Evolutionary conservation across 768 basidiomycete species (phyloP).

Genomic region (Gloeopeniophorella convolvens): DNA sequence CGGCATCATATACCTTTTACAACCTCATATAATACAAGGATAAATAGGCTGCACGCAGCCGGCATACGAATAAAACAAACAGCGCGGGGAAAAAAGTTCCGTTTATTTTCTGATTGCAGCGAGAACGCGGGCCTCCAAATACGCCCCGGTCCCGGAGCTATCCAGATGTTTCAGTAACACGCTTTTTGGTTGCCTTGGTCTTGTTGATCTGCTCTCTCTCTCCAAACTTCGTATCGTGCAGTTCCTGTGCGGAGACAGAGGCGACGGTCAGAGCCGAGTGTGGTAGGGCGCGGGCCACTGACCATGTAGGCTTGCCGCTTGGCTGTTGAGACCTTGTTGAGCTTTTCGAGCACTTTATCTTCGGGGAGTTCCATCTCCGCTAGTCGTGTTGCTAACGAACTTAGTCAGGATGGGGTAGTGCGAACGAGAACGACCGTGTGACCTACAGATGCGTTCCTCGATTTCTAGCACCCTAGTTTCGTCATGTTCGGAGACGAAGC

Average conservation of each 20-base stretch:
- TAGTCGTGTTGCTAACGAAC: conserved; percentile 47
- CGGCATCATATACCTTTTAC: too few relatives aligned
- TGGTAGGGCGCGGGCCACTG: conserved; percentile 26
- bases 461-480: conserved; percentile 77
- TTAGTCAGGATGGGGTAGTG: neutral
- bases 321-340: conserved; percentile 88
- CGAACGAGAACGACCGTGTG: neutral
- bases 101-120: too few relatives aligned
- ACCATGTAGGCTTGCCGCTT: conserved; percentile 95
- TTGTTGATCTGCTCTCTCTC: conserved; percentile 78
- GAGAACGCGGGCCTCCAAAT: too few relatives aligned
- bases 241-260: conserved; percentile 44
- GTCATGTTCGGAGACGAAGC: conserved; percentile 92
- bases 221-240: conserved; percentile 87
- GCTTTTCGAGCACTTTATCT: conserved; percentile 68
- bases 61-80: too few relatives aligned
- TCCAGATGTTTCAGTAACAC: neutral
- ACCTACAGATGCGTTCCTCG: conserved; percentile 81
- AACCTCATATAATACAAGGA: too few relatives aligned
- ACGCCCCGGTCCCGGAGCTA: too few relatives aligned
- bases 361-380: conserved; percentile 74
- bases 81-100: too few relatives aligned
- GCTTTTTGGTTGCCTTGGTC: conserved; percentile 40
- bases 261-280: neutral
- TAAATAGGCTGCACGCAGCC: too few relatives aligned